Evolutionary conservation across 2,329 filamentous ascomycete genomes (phyloP), one percentile per base, ranked within the genome.

Genomic region (Penicillium sp.): DNA sequence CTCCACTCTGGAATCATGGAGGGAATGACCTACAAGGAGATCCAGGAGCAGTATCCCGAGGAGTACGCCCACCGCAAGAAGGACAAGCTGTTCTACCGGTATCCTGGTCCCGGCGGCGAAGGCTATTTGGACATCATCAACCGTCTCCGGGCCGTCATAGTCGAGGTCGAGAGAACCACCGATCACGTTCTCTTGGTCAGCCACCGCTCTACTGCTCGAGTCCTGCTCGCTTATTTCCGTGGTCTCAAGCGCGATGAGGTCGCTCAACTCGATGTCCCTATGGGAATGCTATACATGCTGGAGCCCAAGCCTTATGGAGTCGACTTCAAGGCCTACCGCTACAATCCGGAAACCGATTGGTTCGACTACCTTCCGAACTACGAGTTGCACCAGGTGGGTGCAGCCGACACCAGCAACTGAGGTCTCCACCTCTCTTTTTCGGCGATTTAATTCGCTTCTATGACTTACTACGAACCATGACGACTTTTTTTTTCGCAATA

Each of bases 271-370:
- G 92, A 97, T 67, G 89, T 96, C 41, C 94, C 94, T 0, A 78
- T 99, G 44, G 94, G 94, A 16, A 92, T 96, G 79, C 79, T 96
- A 7, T 99, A 95, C 71, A 89, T 91, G 62, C 87, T 99, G 43
- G 92, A 99, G 73, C 94, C 94, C 58, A 96, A 96, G 79, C 94
- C 94, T 0, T 99, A 99, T 62, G 94, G 94, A 13, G 92, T 96
- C 52, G 92, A 96, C 55, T 96, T 97, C 76, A 92, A 95, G 70
- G 92, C 91, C 0, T 99, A 95, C 78, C 84, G 86, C 55, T 99
- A 96, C 76, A 89, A 96, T 67, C 83, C 89, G 56, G 78, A 81
- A 3, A 82, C 76, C 18, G 85, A 87, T 56, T 90, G 87, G 81
- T 99, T 99, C 64, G 85, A 94, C 53, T 86, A 94, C 68, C 74